Evolutionary conservation across 208 protist genomes (phyloP), one percentile per base, ranked within the genome.

Genomic region (Acanthamoeba castellanii): DNA sequence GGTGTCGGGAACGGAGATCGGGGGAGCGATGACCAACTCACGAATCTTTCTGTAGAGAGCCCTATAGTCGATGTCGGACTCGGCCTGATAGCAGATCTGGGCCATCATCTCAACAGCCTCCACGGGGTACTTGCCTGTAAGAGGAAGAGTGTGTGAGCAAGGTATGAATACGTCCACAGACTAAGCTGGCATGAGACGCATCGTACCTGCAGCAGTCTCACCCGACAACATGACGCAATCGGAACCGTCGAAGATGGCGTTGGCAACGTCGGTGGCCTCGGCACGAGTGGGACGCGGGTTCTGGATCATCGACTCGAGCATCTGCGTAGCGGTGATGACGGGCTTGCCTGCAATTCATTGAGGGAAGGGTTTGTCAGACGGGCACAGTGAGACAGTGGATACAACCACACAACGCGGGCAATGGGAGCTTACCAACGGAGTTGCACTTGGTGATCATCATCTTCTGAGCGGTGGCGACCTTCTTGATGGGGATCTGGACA

Each of bases 191-290:
- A 37, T 25, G 72, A 81, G 11, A 47, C 18, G 42, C 81, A 57
- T 42, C 81, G 5, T 88, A 88, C 81, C 84, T n/a, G 74, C 74
- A 22, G 74, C 74, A 50, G 74, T 84, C 74, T 99, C 99, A 93
- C 99, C 99, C 32, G 98, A 99, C 18, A 99, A 98, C 99, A 99
- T 99, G 52, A 99, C 99, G 96, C 98, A 99, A 97, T 99, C 99
- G 13, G 99, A 99, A 68, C 99, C 99, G 97, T 99, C 99, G 82
- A 99, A 98, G 32, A 99, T 99, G 37, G 99, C 99, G 96, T 99
- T 99, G 52, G 99, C 99, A 30, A 99, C 99, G 93, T 98, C 92
- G 8, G 98, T 98, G 50, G 99, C 99, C 97, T 99, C 99, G 57
- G 99, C 99, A 72, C 99, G 98, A n/a, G 99, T 99, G 45, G 99